Percentiles rank a stretch among this genome's conserved stretches.
These are phyloP conservation scores for Arxiozyma heterogenica DNA, from an alignment of 1,139 yeast genomes.

Conservation along the genomic window DNA sequence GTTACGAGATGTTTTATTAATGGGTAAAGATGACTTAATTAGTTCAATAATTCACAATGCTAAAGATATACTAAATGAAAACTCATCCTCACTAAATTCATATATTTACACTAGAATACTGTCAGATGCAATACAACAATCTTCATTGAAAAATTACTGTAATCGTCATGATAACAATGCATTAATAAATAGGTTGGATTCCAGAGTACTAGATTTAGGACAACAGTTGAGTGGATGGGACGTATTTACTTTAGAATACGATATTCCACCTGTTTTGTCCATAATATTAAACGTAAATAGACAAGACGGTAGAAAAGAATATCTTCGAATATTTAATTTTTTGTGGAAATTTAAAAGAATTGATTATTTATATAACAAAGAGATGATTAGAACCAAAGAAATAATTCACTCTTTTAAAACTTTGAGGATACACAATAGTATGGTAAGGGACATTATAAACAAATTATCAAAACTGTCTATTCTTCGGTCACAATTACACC, in stretches of 20 bases:
- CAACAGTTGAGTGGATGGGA: conserved; percentile 83
- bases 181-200: conserved; percentile 59
- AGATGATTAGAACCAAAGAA: conserved; percentile 40
- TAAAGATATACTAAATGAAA: conserved; percentile 44
- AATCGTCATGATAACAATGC: conserved; percentile 29
- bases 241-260: conserved; percentile 79
- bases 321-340: conserved; percentile 75
- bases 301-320: conserved; percentile 44
- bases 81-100: conserved; percentile 55
- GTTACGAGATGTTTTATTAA: conserved; percentile 57
- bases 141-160: conserved; percentile 44
- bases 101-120: conserved; percentile 58
- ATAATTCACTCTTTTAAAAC: conserved; percentile 26
- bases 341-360: conserved; percentile 71
- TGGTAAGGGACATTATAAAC: conserved; percentile 21
- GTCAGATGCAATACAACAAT: conserved; percentile 54
- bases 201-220: conserved; percentile 62
- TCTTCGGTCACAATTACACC: conserved; percentile 22
- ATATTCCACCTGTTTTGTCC: conserved; percentile 50
- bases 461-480: conserved; percentile 22
- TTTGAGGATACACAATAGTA: conserved; percentile 16
- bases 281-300: conserved; percentile 36
- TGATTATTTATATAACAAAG: conserved; percentile 40
- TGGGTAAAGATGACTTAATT: conserved; percentile 72
- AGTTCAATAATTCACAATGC: conserved; percentile 56